Conservation (phyloP, 192 early-diverging fungal genomes). For the Gryganskiella cystojenkinii region DNA sequence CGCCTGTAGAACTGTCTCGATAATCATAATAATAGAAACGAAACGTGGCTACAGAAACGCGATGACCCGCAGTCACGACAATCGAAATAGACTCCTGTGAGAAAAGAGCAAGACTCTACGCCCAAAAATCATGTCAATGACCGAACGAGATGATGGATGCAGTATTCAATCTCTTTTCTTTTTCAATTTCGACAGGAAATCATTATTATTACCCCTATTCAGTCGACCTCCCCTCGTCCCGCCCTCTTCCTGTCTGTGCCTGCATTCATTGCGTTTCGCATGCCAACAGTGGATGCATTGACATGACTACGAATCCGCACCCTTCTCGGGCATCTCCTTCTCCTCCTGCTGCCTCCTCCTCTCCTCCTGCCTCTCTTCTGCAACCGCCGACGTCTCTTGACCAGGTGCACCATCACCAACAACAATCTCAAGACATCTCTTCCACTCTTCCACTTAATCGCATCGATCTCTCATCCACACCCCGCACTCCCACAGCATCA, state of each 20-base stretch:
- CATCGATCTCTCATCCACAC: constrained; percentile 17
- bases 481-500: constrained; percentile 1
- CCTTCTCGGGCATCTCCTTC: constrained; percentile 31
- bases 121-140: no score
- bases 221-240: background rate
- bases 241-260: background rate
- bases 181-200: no score
- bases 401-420: constrained; percentile 15
- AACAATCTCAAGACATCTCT: constrained; percentile 11
- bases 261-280: no score
- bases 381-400: constrained; percentile 4
- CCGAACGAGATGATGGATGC: no score
- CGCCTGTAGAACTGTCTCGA: no score
- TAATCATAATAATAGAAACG: no score
- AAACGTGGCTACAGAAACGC: no score
- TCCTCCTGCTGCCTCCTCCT: constrained; percentile 1
- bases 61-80: no score
- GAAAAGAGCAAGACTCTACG: no score
- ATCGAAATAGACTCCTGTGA: no score
- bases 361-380: background rate
- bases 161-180: no score
- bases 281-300: constrained; percentile 22
- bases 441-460: constrained; percentile 18
- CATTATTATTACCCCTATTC: background rate
- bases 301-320: constrained; percentile 40